Evolutionary conservation across 768 basidiomycete species (phyloP).

Genomic region (Nidularia pulvinata): DNA sequence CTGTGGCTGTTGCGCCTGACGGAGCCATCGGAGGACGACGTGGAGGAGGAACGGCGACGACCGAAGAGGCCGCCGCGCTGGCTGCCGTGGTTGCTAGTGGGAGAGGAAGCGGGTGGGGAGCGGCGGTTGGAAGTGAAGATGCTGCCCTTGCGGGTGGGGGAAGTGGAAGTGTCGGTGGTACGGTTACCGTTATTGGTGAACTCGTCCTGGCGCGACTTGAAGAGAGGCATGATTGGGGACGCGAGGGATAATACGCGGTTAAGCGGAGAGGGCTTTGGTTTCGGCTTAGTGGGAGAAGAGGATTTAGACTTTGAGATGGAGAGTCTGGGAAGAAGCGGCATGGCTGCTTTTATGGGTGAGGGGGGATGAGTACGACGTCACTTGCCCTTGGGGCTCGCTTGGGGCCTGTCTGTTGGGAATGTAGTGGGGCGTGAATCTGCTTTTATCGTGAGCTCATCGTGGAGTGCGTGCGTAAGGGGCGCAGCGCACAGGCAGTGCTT

Average conservation of each 20-base stretch:
- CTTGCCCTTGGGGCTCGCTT: not conserved
- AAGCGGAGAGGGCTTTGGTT: not conserved
- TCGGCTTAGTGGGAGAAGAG: not conserved
- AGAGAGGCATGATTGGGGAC: conserved; percentile 16
- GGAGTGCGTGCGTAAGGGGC: not conserved
- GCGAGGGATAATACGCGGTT: not conserved
- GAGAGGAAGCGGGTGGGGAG: conserved; percentile 14
- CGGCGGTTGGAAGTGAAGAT: conserved; percentile 19
- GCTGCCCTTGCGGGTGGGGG: conserved; percentile 19
- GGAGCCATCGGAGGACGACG: conserved; percentile 4
- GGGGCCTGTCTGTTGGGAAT: not conserved
- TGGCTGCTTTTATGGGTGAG: not conserved
- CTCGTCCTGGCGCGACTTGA: conserved; percentile 8
- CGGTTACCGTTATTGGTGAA: not conserved
- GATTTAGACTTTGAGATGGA: not conserved
- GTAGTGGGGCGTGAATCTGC: not conserved
- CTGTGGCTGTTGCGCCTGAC: conserved; percentile 8
- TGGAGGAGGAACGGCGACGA: conserved; percentile 13
- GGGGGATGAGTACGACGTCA: not conserved
- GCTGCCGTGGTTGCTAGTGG: conserved; percentile 2
- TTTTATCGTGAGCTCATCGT: not conserved
- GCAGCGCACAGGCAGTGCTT: not conserved
- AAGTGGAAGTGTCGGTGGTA: conserved; percentile 6
- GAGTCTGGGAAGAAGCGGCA: not conserved
- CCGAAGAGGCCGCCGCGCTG: conserved; percentile 16